A percentile compares a stretch with the other conserved stretches of the same genome.
phyloP scores from a whole-genome alignment of 441 rosid species.

The Populus hybrid region DNA sequence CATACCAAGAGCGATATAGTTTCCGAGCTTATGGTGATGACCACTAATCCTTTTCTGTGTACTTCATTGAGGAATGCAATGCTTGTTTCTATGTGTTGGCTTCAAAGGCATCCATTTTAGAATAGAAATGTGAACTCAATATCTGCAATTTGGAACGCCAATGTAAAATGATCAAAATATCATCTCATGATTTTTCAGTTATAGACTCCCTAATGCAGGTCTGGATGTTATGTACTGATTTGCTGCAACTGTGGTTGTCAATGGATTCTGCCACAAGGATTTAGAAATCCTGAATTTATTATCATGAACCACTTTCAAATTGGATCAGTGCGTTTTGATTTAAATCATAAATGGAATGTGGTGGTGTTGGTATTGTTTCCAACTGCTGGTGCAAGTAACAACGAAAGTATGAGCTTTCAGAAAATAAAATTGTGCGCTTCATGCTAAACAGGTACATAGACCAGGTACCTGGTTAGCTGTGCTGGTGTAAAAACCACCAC shows the following conservation, averaged over 20 bases:
- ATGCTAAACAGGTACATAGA: not conserved
- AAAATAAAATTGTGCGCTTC: not conserved
- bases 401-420: not conserved
- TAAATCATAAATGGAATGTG: not conserved
- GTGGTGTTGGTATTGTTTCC: too few relatives aligned
- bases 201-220: not conserved
- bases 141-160: not conserved
- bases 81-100: not conserved
- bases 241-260: not conserved
- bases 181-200: not conserved
- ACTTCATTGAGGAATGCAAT: not conserved
- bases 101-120: not conserved
- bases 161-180: not conserved
- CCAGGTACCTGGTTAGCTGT: not conserved
- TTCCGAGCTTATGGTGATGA: conserved; percentile 89
- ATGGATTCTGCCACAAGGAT: not conserved
- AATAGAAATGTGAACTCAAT: not conserved
- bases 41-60: not conserved
- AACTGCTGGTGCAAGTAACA: too few relatives aligned
- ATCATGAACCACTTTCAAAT: not conserved
- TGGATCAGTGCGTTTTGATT: not conserved
- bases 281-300: not conserved
- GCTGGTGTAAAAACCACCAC: not conserved
- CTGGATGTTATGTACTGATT: not conserved
- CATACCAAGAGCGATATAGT: conserved; percentile 78